Evolutionary conservation across 768 basidiomycete genomes (phyloP).

Genomic region (Lactarius evosmus): DNA sequence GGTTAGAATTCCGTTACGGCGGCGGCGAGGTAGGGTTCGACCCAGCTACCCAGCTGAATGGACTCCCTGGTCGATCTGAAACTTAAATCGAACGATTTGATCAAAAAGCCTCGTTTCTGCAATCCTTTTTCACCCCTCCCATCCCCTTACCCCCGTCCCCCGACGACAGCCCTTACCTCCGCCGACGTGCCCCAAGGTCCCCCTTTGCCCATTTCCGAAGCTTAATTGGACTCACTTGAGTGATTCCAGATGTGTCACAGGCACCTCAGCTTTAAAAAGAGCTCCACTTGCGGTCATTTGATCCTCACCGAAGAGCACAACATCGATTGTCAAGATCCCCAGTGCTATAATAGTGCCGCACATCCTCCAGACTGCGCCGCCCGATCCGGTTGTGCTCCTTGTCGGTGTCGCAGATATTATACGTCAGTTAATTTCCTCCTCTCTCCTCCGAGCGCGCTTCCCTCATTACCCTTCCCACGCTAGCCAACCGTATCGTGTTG

Average conservation of each 20-base stretch:
- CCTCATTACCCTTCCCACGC: conserved; percentile 10
- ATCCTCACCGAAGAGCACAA: conserved; percentile 42
- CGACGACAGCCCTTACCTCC: conserved; percentile 24
- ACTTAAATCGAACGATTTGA: conserved; percentile 20
- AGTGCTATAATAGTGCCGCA: conserved; percentile 46
- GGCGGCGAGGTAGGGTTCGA: neutral
- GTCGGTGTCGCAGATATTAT: conserved; percentile 55
- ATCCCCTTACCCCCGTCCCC: conserved; percentile 17
- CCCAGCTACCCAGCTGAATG: neutral
- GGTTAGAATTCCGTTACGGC: neutral
- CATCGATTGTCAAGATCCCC: conserved; percentile 49
- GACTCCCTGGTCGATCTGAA: conserved; percentile 13
- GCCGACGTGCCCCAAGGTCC: conserved; percentile 24
- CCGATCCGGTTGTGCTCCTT: conserved; percentile 24
- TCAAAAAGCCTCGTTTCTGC: conserved; percentile 11
- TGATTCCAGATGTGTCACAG: conserved; percentile 58
- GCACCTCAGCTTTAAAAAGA: conserved; percentile 50
- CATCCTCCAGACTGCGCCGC: conserved; percentile 50
- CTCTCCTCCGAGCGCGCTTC: conserved; percentile 6
- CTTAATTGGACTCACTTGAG: conserved; percentile 1
- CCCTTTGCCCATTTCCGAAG: conserved; percentile 9
- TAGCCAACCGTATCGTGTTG: conserved; percentile 55
- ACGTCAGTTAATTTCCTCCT: conserved; percentile 35
- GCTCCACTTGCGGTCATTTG: conserved; percentile 54
- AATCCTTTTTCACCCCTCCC: neutral